A percentile compares a stretch with the other conserved stretches of the same genome.
phyloP scores from a whole-genome alignment of 2,329 filamentous ascomycete species.

The Neonectria sp. region DNA sequence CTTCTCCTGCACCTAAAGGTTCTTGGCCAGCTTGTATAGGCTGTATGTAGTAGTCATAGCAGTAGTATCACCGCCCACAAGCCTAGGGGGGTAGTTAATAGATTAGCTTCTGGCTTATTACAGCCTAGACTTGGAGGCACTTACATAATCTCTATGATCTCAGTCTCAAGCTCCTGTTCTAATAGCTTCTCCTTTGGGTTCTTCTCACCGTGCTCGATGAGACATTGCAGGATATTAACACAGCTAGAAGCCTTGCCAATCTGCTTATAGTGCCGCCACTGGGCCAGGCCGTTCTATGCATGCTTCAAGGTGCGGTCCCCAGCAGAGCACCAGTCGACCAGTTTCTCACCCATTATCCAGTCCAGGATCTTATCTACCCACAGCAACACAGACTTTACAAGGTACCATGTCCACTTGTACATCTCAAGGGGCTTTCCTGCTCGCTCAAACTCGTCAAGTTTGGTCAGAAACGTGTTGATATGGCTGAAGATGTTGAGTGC shows the following conservation, averaged over 20 bases:
- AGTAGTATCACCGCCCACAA: not conserved
- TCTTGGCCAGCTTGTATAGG: not conserved
- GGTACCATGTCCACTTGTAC: not conserved
- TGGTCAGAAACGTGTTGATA: not conserved
- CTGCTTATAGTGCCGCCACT: not conserved
- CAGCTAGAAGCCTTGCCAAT: not conserved
- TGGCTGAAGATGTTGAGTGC: not conserved
- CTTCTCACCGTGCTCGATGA: not conserved
- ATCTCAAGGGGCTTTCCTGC: not conserved
- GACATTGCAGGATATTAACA: not conserved
- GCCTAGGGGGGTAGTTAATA: not conserved
- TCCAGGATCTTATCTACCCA: not conserved
- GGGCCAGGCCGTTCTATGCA: not conserved
- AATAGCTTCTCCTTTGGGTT: not conserved
- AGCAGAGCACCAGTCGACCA: not conserved
- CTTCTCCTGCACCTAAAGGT: not conserved
- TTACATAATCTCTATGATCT: not conserved
- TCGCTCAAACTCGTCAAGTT: not conserved
- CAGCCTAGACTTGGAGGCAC: not conserved
- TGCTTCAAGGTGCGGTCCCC: not conserved
- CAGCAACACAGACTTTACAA: not conserved
- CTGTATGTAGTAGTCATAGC: not conserved
- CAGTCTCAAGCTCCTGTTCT: not conserved
- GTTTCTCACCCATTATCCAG: not conserved
- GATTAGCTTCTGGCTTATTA: not conserved